Evolutionary conservation across 495 filamentous ascomycete species (phyloP).

Genomic region (Penicillium salamii): DNA sequence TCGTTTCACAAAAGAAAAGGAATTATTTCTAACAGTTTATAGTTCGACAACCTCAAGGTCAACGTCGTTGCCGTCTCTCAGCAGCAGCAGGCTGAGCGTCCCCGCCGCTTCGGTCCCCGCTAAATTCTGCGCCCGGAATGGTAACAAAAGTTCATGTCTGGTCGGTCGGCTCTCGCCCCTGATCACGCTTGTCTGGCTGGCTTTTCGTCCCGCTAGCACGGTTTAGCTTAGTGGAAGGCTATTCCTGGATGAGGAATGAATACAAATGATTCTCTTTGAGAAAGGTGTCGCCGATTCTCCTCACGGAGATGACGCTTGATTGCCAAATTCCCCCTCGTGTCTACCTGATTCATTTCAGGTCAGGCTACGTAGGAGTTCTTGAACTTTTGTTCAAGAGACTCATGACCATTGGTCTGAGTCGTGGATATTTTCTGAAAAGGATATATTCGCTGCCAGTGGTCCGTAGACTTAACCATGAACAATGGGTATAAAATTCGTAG

Average conservation of each 20-base stretch:
- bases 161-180: conserved; percentile 34
- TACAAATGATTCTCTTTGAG: conserved; percentile 54
- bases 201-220: conserved; percentile 24
- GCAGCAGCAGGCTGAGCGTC: conserved; percentile 77
- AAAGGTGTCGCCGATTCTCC: conserved; percentile 89
- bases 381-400: conserved; percentile 6
- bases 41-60: conserved; percentile 98
- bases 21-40: conserved; percentile 14
- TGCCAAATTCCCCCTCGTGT: conserved; percentile 60
- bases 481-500: conserved; percentile 21
- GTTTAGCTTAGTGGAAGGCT: conserved; percentile 35
- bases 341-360: conserved; percentile 14
- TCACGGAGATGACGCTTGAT: conserved; percentile 80
- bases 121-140: conserved; percentile 29
- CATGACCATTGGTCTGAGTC: conserved; percentile 12
- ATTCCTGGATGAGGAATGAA: conserved; percentile 53
- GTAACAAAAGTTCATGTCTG: conserved; percentile 30
- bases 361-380: conserved; percentile 23
- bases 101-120: conserved; percentile 59
- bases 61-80: conserved; percentile 86
- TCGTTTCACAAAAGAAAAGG: background rate
- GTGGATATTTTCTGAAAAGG: background rate
- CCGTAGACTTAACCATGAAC: conserved; percentile 8
- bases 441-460: conserved; percentile 3
- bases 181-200: conserved; percentile 23